Evolutionary conservation across 352 stramenopile genomes (phyloP).

Genomic region (Phytophthora boehmeriae): DNA sequence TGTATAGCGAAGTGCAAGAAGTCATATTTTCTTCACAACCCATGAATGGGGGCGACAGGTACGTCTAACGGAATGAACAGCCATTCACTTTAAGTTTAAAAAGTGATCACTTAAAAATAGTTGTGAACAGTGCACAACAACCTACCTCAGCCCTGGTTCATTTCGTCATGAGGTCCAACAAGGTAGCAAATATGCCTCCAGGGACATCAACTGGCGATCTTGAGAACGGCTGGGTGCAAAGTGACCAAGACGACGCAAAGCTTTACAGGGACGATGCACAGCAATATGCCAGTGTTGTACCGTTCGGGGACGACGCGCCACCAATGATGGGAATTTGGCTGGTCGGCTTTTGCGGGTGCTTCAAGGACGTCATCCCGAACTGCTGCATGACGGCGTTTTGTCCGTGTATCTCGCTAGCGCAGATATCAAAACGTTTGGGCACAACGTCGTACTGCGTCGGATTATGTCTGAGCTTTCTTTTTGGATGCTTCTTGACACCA

Average conservation of each 20-base stretch:
- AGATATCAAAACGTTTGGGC: slow-evolving; percentile 40
- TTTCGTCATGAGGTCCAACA: slow-evolving; percentile 14
- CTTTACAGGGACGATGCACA: slow-evolving; percentile 12
- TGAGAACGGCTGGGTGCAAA: slow-evolving; percentile 21
- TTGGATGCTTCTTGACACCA: slow-evolving; percentile 17
- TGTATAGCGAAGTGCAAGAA: no score
- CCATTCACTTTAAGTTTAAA: no score
- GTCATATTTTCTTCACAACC: no score
- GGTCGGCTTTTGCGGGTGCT: slow-evolving; percentile 30
- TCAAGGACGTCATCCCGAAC: slow-evolving; percentile 41
- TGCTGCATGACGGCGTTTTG: slow-evolving; percentile 46
- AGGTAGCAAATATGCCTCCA: slow-evolving; percentile 23
- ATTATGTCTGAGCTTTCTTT: slow-evolving; percentile 20
- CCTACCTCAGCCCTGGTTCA: not conserved
- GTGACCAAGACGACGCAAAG: slow-evolving; percentile 9
- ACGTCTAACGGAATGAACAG: no score
- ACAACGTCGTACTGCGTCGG: slow-evolving; percentile 28
- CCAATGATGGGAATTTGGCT: slow-evolving; percentile 32
- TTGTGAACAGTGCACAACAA: not conserved
- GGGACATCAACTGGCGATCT: slow-evolving; percentile 20
- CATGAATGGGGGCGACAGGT: no score
- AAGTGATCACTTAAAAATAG: no score
- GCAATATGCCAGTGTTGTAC: slow-evolving; percentile 25
- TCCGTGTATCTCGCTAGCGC: slow-evolving; percentile 41
- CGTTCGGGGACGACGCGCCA: slow-evolving; percentile 25